These are phyloP conservation scores for Pleurotus djamor DNA, from an alignment of 768 basidiomycete genomes.

Conservation along the genomic window DNA sequence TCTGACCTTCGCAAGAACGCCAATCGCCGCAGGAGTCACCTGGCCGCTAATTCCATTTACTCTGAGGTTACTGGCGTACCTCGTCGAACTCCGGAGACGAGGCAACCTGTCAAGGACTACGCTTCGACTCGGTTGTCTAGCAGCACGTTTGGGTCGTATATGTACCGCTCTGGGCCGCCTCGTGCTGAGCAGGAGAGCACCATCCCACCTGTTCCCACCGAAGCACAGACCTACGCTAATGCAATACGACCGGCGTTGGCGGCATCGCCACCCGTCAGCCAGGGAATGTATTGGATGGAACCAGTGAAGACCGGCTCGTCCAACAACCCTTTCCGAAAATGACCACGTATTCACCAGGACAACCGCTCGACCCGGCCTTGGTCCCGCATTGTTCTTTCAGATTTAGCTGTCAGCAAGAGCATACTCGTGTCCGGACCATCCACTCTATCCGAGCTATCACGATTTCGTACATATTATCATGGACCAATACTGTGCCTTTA, in stretches of 20 bases:
- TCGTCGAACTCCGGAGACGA: constrained; percentile 62
- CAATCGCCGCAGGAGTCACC: constrained; percentile 18
- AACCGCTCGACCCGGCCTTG: background rate
- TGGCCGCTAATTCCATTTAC: constrained; percentile 57
- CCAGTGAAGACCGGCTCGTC: constrained; percentile 42
- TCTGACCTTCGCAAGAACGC: constrained; percentile 35
- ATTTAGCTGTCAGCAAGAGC: background rate
- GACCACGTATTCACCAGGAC: constrained; percentile 14
- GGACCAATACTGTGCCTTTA: constrained; percentile 1
- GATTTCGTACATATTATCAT: constrained; percentile 1
- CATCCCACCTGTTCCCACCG: constrained; percentile 34
- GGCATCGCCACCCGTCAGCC: constrained; percentile 20
- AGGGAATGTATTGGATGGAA: constrained; percentile 40
- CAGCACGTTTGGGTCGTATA: constrained; percentile 38
- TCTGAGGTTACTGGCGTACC: constrained; percentile 67
- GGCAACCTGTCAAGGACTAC: constrained; percentile 61
- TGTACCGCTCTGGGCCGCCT: constrained; percentile 1
- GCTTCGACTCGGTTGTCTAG: constrained; percentile 44
- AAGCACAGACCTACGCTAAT: constrained; percentile 60
- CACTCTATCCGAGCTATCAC: constrained; percentile 7
- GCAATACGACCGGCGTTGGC: constrained; percentile 35
- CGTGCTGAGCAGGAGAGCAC: constrained; percentile 10
- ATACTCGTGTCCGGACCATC: constrained; percentile 6
- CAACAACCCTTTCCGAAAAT: constrained; percentile 53
- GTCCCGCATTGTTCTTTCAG: background rate